A percentile compares a stretch with the other conserved stretches of the same genome.
Conservation (phyloP, 441 rosid genomes). For the Omphalea diandra region DNA sequence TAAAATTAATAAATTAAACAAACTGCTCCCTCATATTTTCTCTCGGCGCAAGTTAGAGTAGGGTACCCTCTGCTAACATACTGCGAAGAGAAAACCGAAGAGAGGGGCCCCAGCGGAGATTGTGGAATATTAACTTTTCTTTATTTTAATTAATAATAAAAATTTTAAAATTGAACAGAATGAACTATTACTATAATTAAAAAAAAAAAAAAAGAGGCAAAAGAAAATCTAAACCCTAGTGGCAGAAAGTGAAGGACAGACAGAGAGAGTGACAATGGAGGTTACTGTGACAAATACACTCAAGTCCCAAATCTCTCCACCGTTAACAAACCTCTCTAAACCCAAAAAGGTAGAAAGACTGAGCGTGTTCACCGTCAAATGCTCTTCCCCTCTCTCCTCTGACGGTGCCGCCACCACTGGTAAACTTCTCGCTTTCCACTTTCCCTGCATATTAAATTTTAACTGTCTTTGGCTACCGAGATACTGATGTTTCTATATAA, state of each 20-base stretch:
- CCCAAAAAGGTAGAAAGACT: neutral
- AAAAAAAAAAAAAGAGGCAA: too few relatives aligned
- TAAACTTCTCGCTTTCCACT: constrained; percentile 13
- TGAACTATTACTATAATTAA: too few relatives aligned
- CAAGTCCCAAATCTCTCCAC: constrained; percentile 4
- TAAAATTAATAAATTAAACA: too few relatives aligned
- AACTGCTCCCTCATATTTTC: too few relatives aligned
- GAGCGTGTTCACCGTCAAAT: constrained; percentile 39
- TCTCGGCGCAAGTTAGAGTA: too few relatives aligned
- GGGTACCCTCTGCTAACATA: too few relatives aligned
- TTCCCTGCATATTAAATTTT: neutral
- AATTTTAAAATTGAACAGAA: too few relatives aligned
- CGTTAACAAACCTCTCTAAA: constrained; percentile 21
- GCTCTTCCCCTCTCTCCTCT: constrained; percentile 45
- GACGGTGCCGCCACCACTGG: constrained; percentile 46
- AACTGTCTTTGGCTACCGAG: neutral
- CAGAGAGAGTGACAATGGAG: constrained; percentile 12
- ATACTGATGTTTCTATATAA: neutral
- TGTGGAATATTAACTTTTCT: too few relatives aligned
- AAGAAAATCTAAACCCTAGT: neutral
- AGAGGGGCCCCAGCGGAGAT: too few relatives aligned
- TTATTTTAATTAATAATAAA: too few relatives aligned
- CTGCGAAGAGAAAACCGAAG: too few relatives aligned
- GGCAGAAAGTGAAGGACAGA: neutral
- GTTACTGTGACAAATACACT: constrained; percentile 5